Conservation (phyloP, 2,329 filamentous ascomycete species). For the Exophiala xenobiotica region DNA sequence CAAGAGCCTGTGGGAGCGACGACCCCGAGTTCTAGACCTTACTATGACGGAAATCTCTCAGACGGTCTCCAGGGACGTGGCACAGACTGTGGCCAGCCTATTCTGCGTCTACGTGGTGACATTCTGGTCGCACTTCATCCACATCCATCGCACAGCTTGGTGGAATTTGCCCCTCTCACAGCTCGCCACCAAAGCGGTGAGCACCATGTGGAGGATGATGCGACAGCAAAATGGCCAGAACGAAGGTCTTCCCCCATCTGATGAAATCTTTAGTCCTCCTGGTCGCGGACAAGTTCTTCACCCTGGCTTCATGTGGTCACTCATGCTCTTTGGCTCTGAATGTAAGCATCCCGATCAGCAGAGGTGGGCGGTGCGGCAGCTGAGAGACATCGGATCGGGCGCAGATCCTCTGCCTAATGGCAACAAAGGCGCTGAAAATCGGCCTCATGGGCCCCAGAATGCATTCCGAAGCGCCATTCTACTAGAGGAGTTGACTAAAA, state of each 20-base stretch:
- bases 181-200: neutral
- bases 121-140: slow-evolving; percentile 12
- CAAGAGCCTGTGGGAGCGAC: neutral
- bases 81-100: neutral
- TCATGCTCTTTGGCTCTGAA: slow-evolving; percentile 5
- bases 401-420: slow-evolving; percentile 1
- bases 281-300: neutral
- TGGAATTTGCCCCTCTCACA: slow-evolving; percentile 8
- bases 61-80: neutral
- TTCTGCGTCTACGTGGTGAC: slow-evolving; percentile 6
- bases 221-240: slow-evolving; percentile 5
- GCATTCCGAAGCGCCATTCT: neutral
- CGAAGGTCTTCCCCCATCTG: too few relatives aligned
- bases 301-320: slow-evolving; percentile 3
- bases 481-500: slow-evolving; percentile 1
- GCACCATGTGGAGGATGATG: neutral
- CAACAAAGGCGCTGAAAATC: neutral
- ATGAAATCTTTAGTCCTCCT: too few relatives aligned
- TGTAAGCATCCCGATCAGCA: neutral
- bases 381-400: slow-evolving; percentile 1
- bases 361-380: slow-evolving; percentile 6
- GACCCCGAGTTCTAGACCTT: slow-evolving; percentile 2
- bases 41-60: neutral
- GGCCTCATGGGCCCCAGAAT: too few relatives aligned
- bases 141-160: slow-evolving; percentile 11